phyloP scores from a whole-genome alignment of 768 basidiomycete genomes.

The Collybia sordida region DNA sequence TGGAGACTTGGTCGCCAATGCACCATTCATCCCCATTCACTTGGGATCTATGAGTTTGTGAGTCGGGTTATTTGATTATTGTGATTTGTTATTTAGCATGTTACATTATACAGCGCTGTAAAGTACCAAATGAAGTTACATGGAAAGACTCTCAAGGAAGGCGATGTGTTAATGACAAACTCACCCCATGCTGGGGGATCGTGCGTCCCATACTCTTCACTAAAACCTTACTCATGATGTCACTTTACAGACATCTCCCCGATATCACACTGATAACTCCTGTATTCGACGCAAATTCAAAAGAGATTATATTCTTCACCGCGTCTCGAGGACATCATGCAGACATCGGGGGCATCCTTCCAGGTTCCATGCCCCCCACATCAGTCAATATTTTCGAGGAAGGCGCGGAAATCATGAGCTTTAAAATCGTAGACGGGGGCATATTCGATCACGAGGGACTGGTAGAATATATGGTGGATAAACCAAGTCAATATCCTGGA shows the following conservation, averaged over 20 bases:
- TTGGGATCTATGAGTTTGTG: constrained; percentile 91
- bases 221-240: constrained; percentile 1
- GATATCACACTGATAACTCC: constrained; percentile 96
- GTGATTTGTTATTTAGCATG: not conserved
- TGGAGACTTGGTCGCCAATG: constrained; percentile 93
- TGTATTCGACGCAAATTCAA: constrained; percentile 66
- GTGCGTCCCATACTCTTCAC: constrained; percentile 41
- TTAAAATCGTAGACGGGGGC: constrained; percentile 87
- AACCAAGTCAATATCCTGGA: constrained; percentile 78
- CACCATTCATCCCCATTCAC: constrained; percentile 88
- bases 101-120: constrained; percentile 61
- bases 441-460: constrained; percentile 78
- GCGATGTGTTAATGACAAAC: constrained; percentile 93
- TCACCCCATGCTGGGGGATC: constrained; percentile 87
- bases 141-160: constrained; percentile 71
- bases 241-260: constrained; percentile 37
- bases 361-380: constrained; percentile 95
- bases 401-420: constrained; percentile 86
- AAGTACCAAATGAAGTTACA: constrained; percentile 86
- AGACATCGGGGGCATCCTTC: constrained; percentile 90
- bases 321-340: constrained; percentile 95
- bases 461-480: constrained; percentile 76
- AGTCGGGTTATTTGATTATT: constrained; percentile 25
- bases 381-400: constrained; percentile 91
- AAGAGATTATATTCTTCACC: constrained; percentile 88